phyloP scores from a whole-genome alignment of 148 eudicot species.

The Chenopodium quinoa region DNA sequence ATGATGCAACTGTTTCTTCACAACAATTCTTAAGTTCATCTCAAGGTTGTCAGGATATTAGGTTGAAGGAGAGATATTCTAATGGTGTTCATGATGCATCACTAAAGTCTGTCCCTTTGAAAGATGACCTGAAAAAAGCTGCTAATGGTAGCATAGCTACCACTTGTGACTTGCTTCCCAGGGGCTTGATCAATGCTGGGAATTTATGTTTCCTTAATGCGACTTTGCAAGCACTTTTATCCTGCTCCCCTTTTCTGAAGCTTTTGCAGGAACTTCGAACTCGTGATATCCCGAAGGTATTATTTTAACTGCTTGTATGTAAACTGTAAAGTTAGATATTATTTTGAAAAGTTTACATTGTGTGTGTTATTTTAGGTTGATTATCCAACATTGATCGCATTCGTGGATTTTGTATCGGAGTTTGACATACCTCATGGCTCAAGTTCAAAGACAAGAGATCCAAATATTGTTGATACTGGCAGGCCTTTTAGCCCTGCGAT shows the following conservation, averaged over 20 bases:
- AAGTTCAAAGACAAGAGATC: constrained; percentile 54
- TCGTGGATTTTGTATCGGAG: constrained; percentile 60
- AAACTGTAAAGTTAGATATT: neutral
- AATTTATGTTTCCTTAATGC: constrained; percentile 93
- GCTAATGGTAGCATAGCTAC: constrained; percentile 44
- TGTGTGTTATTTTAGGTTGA: constrained; percentile 40
- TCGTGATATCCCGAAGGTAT: constrained; percentile 70
- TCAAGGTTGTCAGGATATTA: constrained; percentile 20
- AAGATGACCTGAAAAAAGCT: constrained; percentile 27
- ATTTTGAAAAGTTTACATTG: no score
- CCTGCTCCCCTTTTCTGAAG: constrained; percentile 89
- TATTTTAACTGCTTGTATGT: neutral
- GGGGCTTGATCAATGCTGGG: constrained; percentile 89
- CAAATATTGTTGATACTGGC: constrained; percentile 57
- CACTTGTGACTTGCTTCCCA: constrained; percentile 53
- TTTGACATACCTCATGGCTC: constrained; percentile 55
- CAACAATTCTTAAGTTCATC: constrained; percentile 23
- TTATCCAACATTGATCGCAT: constrained; percentile 77
- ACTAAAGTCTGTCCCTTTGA: constrained; percentile 23
- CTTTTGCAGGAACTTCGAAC: constrained; percentile 69
- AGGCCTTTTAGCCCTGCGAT: constrained; percentile 73
- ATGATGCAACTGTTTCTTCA: constrained; percentile 15
- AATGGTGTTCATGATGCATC: constrained; percentile 35
- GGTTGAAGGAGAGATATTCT: constrained; percentile 22
- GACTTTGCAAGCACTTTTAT: constrained; percentile 82